A percentile compares a stretch with the other conserved stretches of the same genome.
Evolutionary conservation across 164 flowering plant species (phyloP).

Genomic region (Malania oleifera): DNA sequence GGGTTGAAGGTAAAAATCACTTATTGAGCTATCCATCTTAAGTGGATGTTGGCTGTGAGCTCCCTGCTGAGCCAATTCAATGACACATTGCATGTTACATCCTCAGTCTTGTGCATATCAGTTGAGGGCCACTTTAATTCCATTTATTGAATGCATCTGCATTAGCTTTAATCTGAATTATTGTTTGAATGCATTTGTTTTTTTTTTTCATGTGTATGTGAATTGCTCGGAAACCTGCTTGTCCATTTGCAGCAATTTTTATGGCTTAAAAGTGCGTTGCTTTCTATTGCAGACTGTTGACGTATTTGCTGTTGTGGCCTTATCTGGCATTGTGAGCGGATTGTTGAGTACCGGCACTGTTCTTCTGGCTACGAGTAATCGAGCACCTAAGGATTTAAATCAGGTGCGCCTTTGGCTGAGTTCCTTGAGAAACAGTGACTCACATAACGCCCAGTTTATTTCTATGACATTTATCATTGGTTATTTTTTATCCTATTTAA

Average conservation of each 20-base stretch:
- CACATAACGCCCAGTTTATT: neutral
- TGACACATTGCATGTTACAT: too few species aligned
- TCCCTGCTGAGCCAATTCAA: too few species aligned
- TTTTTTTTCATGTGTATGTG: neutral
- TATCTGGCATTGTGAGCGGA: slow-evolving; percentile 98
- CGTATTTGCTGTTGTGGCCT: slow-evolving; percentile 97
- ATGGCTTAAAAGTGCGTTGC: slow-evolving; percentile 14
- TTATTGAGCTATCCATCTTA: too few species aligned
- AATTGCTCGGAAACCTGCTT: neutral
- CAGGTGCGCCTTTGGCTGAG: slow-evolving; percentile 44
- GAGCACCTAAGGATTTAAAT: slow-evolving; percentile 86
- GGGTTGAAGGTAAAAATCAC: too few species aligned
- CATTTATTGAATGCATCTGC: too few species aligned
- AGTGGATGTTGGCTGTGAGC: too few species aligned
- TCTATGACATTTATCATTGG: too few species aligned
- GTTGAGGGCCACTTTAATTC: too few species aligned
- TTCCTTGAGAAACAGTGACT: neutral
- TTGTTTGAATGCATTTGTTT: neutral
- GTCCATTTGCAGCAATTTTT: slow-evolving; percentile 10
- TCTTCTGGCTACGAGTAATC: slow-evolving; percentile 94
- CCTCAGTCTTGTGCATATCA: too few species aligned
- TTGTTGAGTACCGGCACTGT: slow-evolving; percentile 88
- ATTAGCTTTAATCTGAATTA: too few species aligned
- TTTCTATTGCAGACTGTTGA: slow-evolving; percentile 86
- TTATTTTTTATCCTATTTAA: too few species aligned